Conservation (phyloP, 768 basidiomycete genomes). For the Pulveroboletus sp. region DNA sequence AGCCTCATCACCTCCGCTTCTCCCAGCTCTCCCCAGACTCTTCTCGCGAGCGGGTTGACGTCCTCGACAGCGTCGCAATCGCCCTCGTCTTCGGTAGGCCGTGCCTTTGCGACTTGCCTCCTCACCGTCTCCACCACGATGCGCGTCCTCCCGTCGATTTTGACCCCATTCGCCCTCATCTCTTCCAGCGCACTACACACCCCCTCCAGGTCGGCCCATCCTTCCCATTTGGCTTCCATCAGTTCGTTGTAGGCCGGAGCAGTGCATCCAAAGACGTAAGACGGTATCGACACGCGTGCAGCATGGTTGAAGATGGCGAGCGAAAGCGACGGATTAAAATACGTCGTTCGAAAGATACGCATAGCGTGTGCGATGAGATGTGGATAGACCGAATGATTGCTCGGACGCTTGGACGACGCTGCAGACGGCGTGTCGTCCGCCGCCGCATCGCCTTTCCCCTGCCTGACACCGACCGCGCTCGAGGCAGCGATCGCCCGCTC, state of each 20-base stretch:
- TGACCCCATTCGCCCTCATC: conserved; percentile 79
- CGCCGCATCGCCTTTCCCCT: background rate
- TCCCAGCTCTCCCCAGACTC: conserved; percentile 38
- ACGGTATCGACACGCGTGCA: conserved; percentile 65
- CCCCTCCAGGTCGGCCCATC: conserved; percentile 77
- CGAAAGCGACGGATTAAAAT: conserved; percentile 74
- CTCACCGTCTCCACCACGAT: conserved; percentile 59
- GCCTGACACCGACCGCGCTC: background rate
- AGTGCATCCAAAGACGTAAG: conserved; percentile 88
- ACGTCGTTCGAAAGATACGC: conserved; percentile 72
- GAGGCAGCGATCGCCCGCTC: conserved; percentile 34
- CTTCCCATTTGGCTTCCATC: conserved; percentile 78
- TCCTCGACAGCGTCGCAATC: conserved; percentile 9
- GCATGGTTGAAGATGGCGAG: conserved; percentile 82
- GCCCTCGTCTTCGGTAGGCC: conserved; percentile 37
- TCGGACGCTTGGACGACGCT: conserved; percentile 24
- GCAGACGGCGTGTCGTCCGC: background rate
- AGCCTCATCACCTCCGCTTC: conserved; percentile 50
- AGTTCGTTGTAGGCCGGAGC: conserved; percentile 87
- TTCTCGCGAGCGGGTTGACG: conserved; percentile 39
- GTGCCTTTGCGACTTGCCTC: conserved; percentile 55
- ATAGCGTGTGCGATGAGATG: conserved; percentile 75
- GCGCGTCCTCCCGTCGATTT: conserved; percentile 56
- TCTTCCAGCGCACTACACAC: conserved; percentile 72
- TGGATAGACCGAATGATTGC: conserved; percentile 68